Conservation (phyloP, 495 filamentous ascomycete genomes). For the Xylona heveae region DNA sequence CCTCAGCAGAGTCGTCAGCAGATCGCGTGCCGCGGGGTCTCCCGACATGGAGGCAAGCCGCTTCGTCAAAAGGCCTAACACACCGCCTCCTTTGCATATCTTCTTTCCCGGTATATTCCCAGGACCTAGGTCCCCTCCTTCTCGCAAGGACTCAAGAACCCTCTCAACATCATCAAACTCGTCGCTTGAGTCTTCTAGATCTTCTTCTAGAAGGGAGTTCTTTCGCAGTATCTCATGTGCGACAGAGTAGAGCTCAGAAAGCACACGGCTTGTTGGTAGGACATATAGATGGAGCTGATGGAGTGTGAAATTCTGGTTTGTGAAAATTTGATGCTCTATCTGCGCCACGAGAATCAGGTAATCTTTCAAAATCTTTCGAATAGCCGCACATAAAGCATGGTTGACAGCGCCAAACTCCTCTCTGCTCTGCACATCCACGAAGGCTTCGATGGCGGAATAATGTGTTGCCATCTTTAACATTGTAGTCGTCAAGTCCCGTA, state of each 20-base stretch:
- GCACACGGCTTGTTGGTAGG: conserved; percentile 70
- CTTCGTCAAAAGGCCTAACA: conserved; percentile 65
- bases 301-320: conserved; percentile 68
- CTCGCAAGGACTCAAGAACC: conserved; percentile 58
- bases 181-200: conserved; percentile 63
- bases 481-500: conserved; percentile 66
- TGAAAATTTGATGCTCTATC: conserved; percentile 76
- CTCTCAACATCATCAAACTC: conserved; percentile 73
- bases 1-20: conserved; percentile 60
- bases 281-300: conserved; percentile 85
- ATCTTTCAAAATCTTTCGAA: conserved; percentile 77
- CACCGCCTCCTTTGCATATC: conserved; percentile 83
- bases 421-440: conserved; percentile 80
- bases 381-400: conserved; percentile 83
- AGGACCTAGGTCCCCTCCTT: conserved; percentile 54
- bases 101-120: conserved; percentile 71
- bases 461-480: conserved; percentile 94
- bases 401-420: conserved; percentile 93
- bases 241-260: conserved; percentile 68
- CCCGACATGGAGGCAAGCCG: conserved; percentile 74
- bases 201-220: conserved; percentile 73
- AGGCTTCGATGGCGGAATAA: conserved; percentile 74
- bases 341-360: conserved; percentile 85
- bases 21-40: conserved; percentile 62
- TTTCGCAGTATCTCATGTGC: conserved; percentile 71